Conservation (phyloP, 2,329 filamentous ascomycete species). For the Epichloe scottii region DNA sequence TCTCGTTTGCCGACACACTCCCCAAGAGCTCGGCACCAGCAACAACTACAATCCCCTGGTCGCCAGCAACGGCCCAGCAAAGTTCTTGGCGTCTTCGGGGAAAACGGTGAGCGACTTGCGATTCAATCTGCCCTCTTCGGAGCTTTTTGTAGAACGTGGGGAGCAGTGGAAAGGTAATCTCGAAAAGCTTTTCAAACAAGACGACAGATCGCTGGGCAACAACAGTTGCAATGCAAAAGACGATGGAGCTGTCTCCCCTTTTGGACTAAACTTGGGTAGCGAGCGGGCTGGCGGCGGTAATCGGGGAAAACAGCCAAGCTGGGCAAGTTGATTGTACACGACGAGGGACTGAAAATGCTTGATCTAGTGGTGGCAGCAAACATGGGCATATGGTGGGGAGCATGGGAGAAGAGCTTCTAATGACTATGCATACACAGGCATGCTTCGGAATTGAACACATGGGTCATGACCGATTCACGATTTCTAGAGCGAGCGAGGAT, state of each 20-base stretch:
- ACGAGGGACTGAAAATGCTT: constrained; percentile 90
- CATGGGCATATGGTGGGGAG: constrained; percentile 85
- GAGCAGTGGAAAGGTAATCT: constrained; percentile 29
- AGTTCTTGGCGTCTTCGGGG: too few relatives aligned
- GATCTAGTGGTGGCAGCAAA: constrained; percentile 87
- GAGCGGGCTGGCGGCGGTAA: constrained; percentile 81
- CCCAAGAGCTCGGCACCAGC: constrained; percentile 29
- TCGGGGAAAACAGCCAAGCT: constrained; percentile 77
- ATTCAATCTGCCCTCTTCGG: constrained; percentile 66
- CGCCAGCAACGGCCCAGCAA: constrained; percentile 16
- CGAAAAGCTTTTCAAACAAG: constrained; percentile 26
- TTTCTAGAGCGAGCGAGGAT: not conserved
- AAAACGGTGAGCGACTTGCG: constrained; percentile 63
- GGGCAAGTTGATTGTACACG: constrained; percentile 80
- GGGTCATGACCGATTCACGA: not conserved
- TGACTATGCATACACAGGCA: not conserved
- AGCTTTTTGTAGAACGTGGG: constrained; percentile 29
- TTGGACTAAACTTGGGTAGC: constrained; percentile 65
- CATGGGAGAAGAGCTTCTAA: constrained; percentile 53
- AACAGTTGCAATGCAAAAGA: constrained; percentile 26
- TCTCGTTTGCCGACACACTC: constrained; percentile 61
- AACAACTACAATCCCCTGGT: constrained; percentile 32
- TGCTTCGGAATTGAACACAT: not conserved
- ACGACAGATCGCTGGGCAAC: constrained; percentile 15
- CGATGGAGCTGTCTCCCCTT: constrained; percentile 24